Percentiles rank a stretch among this genome's conserved stretches.
phyloP scores from a whole-genome alignment of 345 rosid genomes.

The Populus alba region DNA sequence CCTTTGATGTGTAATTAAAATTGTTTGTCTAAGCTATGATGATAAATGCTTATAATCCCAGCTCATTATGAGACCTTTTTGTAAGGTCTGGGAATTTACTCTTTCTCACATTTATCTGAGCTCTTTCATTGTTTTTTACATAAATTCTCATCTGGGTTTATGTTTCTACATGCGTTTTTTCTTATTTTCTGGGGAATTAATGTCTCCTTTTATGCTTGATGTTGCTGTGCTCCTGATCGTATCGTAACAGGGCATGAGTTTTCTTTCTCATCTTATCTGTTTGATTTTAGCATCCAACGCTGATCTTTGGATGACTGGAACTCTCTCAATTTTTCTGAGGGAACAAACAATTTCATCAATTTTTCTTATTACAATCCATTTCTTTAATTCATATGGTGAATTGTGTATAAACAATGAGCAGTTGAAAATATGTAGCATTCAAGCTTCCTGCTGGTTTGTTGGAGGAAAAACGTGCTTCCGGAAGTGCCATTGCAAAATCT shows the following conservation, averaged over 20 bases:
- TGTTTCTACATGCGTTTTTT: neutral
- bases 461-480: neutral
- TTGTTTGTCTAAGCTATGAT: neutral
- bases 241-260: neutral
- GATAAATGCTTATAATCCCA: constrained; percentile 22
- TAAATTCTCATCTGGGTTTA: neutral
- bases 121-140: neutral
- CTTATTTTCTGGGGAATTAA: neutral
- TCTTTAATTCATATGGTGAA: neutral
- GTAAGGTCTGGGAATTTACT: constrained; percentile 20
- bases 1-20: neutral
- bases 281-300: constrained; percentile 26
- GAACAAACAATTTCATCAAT: neutral
- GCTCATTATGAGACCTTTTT: constrained; percentile 27
- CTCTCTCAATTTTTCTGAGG: constrained; percentile 33
- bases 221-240: neutral
- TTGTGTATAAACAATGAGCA: too few relatives aligned
- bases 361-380: neutral
- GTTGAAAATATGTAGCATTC: neutral
- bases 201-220: neutral
- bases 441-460: too few relatives aligned
- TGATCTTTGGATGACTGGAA: constrained; percentile 38
- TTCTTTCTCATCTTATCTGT: neutral
- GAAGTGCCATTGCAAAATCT: neutral
- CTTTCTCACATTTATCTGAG: constrained; percentile 19